Conservation (phyloP, 2,329 filamentous ascomycete genomes). For the Mariannaea elegans region DNA sequence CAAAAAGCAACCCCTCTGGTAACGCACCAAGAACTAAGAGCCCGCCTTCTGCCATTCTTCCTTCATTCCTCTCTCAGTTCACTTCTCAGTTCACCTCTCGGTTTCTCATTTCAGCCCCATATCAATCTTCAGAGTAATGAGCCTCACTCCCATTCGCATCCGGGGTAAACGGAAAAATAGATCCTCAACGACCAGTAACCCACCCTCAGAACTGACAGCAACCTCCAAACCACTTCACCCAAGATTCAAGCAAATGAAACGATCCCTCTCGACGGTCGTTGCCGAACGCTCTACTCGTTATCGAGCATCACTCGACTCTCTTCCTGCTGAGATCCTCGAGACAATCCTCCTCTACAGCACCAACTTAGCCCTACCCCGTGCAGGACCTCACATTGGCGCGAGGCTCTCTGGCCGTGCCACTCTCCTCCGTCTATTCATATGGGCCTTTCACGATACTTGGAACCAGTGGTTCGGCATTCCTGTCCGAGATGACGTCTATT, state of each 20-base stretch:
- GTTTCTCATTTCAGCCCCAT: not conserved
- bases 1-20: no score
- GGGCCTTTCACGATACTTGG: conserved; percentile 51
- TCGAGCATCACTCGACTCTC: conserved; percentile 42
- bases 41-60: no score
- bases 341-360: conserved; percentile 59
- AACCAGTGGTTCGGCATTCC: conserved; percentile 48
- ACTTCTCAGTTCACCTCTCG: not conserved
- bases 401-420: conserved; percentile 55
- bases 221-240: conserved; percentile 4
- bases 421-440: conserved; percentile 48
- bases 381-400: conserved; percentile 54
- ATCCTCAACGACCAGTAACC: conserved; percentile 32
- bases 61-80: no score
- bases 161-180: conserved; percentile 62
- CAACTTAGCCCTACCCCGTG: conserved; percentile 57
- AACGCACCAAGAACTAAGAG: no score
- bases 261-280: conserved; percentile 43
- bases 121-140: conserved; percentile 45
- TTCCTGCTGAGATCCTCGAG: conserved; percentile 64
- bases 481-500: conserved; percentile 12
- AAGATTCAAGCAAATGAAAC: conserved; percentile 38
- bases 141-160: conserved; percentile 59
- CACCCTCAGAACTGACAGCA: conserved; percentile 15
- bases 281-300: conserved; percentile 37